A percentile compares a stretch with the other conserved stretches of the same genome.
These are phyloP conservation scores for Monosporozyma servazzii DNA, from an alignment of 805 yeast genomes.

Conservation along the genomic window DNA sequence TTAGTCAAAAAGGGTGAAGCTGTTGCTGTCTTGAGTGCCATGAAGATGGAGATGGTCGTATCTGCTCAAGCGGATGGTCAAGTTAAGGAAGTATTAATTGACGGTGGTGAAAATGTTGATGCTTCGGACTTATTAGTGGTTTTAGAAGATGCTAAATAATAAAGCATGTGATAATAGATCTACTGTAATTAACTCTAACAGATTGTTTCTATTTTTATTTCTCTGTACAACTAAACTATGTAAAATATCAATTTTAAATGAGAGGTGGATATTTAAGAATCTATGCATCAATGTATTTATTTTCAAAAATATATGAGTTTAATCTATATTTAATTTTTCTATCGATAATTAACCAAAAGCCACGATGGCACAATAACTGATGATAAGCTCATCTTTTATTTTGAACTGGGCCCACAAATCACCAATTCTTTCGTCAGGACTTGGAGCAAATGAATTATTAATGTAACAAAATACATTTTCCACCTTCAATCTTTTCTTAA, in stretches of 20 bases:
- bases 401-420: conserved; percentile 28
- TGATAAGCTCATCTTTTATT: conserved; percentile 25
- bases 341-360: conserved; percentile 24
- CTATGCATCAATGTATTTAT: not conserved
- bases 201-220: not conserved
- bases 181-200: not conserved
- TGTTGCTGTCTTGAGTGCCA: conserved; percentile 85
- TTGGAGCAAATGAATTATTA: conserved; percentile 31
- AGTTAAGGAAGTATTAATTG: conserved; percentile 64
- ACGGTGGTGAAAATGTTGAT: conserved; percentile 92
- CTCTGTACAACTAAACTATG: not conserved
- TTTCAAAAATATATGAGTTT: not conserved
- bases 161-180: not conserved
- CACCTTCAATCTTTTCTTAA: conserved; percentile 16
- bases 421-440: conserved; percentile 27
- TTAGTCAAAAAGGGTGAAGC: conserved; percentile 96
- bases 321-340: not conserved
- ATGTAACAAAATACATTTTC: conserved; percentile 25
- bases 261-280: not conserved
- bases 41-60: conserved; percentile 99
- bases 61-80: conserved; percentile 84
- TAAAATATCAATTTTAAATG: not conserved
- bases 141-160: conserved; percentile 30
- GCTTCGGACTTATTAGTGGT: conserved; percentile 80
- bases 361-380: conserved; percentile 29